Conservation (phyloP, 2,329 filamentous ascomycete genomes). For the Leptodontidium sp. region DNA sequence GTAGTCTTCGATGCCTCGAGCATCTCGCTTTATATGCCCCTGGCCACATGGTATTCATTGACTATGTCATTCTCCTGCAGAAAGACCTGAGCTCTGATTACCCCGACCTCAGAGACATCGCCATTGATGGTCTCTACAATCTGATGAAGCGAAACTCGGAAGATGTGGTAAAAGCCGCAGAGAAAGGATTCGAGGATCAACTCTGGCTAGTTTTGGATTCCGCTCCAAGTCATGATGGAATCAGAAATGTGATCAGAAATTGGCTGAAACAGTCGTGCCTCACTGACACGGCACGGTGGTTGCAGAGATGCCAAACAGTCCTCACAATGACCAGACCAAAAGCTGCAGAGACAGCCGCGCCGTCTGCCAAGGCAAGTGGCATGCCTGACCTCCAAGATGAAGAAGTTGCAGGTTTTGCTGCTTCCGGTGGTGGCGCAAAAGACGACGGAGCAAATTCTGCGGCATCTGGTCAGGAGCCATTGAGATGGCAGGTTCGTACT, state of each 20-base stretch:
- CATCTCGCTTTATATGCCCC: slow-evolving; percentile 93
- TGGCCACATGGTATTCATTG: slow-evolving; percentile 81
- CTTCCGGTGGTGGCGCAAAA: slow-evolving; percentile 66
- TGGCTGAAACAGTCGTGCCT: slow-evolving; percentile 94
- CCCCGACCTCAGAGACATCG: slow-evolving; percentile 76
- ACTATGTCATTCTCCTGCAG: slow-evolving; percentile 86
- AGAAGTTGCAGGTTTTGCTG: slow-evolving; percentile 93
- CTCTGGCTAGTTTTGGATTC: slow-evolving; percentile 90
- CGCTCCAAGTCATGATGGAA: slow-evolving; percentile 76
- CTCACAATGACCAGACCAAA: slow-evolving; percentile 86
- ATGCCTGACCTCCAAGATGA: slow-evolving; percentile 90
- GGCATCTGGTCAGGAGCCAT: slow-evolving; percentile 78
- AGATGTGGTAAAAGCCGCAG: slow-evolving; percentile 79
- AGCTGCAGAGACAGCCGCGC: slow-evolving; percentile 57
- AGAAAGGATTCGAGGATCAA: slow-evolving; percentile 84
- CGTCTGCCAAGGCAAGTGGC: slow-evolving; percentile 57
- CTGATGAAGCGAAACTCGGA: slow-evolving; percentile 92
- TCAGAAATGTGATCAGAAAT: slow-evolving; percentile 88
- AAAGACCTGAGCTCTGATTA: slow-evolving; percentile 76
- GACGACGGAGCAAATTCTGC: slow-evolving; percentile 62
- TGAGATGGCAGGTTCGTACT: slow-evolving; percentile 94
- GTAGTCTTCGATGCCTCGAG: slow-evolving; percentile 84
- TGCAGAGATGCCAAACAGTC: slow-evolving; percentile 86
- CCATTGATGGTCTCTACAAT: slow-evolving; percentile 89
- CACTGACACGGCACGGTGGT: slow-evolving; percentile 82